Conservation (phyloP, 1,139 yeast species). For the Suhomyces guaymorum region DNA sequence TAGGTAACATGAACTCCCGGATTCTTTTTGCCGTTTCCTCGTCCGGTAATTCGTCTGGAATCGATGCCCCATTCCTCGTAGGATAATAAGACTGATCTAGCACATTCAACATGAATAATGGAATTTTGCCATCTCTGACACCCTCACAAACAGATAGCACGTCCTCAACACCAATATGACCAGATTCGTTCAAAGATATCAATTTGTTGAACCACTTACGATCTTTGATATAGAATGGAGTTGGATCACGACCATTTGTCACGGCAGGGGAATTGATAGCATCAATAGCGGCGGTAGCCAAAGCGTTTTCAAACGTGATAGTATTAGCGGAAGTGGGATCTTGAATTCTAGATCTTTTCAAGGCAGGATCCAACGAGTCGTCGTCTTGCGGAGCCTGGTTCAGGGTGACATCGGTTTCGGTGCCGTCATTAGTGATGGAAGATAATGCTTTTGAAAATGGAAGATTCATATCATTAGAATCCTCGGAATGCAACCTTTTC, state of each 20-base stretch:
- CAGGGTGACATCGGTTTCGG: constrained; percentile 10
- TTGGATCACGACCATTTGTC: constrained; percentile 24
- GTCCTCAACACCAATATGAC: constrained; percentile 32
- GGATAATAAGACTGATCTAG: constrained; percentile 37
- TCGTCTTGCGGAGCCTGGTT: constrained; percentile 19
- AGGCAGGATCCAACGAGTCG: constrained; percentile 33
- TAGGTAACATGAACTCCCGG: constrained; percentile 40
- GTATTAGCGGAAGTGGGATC: constrained; percentile 15
- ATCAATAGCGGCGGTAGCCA: constrained; percentile 37
- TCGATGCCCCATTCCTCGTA: constrained; percentile 21
- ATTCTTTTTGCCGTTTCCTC: constrained; percentile 37
- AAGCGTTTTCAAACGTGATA: constrained; percentile 32
- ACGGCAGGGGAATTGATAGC: constrained; percentile 38
- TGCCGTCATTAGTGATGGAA: constrained; percentile 12
- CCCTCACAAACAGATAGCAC: constrained; percentile 42
- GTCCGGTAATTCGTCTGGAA: constrained; percentile 28
- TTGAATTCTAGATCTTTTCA: constrained; percentile 27
- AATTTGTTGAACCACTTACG: constrained; percentile 44
- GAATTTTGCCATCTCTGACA: constrained; percentile 43
- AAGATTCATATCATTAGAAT: constrained; percentile 12
- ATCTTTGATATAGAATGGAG: constrained; percentile 38
- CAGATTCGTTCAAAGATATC: constrained; percentile 32
- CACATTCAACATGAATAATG: constrained; percentile 41
- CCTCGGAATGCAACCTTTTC: constrained; percentile 20
- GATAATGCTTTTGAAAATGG: constrained; percentile 15